phyloP scores from a whole-genome alignment of 2,329 filamentous ascomycete genomes.

The Fusarium pininemorale region DNA sequence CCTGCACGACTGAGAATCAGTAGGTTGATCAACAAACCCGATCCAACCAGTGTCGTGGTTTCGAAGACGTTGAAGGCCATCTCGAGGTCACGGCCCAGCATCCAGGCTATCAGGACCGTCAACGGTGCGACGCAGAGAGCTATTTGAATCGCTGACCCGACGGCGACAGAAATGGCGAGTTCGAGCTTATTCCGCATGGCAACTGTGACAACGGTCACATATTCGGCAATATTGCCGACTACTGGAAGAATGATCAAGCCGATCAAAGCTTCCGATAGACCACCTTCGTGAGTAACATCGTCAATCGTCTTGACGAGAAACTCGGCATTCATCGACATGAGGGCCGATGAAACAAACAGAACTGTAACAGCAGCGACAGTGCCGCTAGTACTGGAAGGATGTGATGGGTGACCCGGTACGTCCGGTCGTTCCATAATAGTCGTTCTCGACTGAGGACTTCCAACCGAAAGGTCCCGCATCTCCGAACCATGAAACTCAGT shows the following conservation, averaged over 20 bases:
- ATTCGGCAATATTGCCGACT: slow-evolving; percentile 70
- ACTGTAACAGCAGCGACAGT: slow-evolving; percentile 57
- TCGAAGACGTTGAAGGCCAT: slow-evolving; percentile 80
- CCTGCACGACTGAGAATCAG: slow-evolving; percentile 77
- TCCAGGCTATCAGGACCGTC: slow-evolving; percentile 68
- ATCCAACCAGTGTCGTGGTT: slow-evolving; percentile 76
- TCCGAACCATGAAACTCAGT: slow-evolving; percentile 31
- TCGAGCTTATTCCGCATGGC: slow-evolving; percentile 70
- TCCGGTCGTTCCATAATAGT: slow-evolving; percentile 1
- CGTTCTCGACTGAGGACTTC: slow-evolving; percentile 13
- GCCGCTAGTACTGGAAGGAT: slow-evolving; percentile 22
- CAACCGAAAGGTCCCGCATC: slow-evolving; percentile 37
- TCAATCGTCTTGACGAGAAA: slow-evolving; percentile 69
- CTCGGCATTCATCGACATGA: slow-evolving; percentile 69
- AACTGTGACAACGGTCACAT: slow-evolving; percentile 69
- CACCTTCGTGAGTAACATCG: slow-evolving; percentile 58
- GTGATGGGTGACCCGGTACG: not conserved
- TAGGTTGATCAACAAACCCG: slow-evolving; percentile 77
- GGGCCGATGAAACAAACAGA: slow-evolving; percentile 61
- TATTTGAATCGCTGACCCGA: slow-evolving; percentile 70
- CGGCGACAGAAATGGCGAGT: slow-evolving; percentile 67
- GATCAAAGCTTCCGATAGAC: slow-evolving; percentile 66
- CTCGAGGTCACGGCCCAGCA: slow-evolving; percentile 63
- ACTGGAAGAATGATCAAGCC: slow-evolving; percentile 70
- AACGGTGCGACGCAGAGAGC: slow-evolving; percentile 69